Evolutionary conservation across 371 early-diverging fungal genomes (phyloP).

Genomic region (Nematocida sp.): DNA sequence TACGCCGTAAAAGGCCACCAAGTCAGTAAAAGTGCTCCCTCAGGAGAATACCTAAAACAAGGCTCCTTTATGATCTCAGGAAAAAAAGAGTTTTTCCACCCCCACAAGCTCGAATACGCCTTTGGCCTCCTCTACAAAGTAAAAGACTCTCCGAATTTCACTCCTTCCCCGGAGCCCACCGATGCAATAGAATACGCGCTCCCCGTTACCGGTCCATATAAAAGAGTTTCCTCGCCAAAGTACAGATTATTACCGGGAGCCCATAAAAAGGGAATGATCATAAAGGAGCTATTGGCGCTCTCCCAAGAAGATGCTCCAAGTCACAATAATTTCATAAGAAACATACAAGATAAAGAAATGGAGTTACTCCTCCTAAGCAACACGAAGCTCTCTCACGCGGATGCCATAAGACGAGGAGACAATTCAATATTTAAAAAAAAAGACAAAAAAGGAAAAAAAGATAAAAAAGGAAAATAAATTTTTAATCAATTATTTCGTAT

Average conservation of each 20-base stretch:
- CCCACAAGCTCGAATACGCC: slow-evolving; percentile 87
- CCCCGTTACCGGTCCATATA: slow-evolving; percentile 88
- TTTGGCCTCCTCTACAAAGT: slow-evolving; percentile 80
- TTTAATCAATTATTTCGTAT: background rate
- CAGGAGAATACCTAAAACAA: slow-evolving; percentile 86
- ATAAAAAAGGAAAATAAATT: slow-evolving; percentile 12
- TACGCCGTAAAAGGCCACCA: slow-evolving; percentile 89
- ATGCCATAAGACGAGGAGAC: slow-evolving; percentile 19
- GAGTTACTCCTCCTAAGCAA: slow-evolving; percentile 39
- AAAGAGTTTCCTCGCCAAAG: slow-evolving; percentile 77
- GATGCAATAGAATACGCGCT: slow-evolving; percentile 80
- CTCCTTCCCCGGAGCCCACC: slow-evolving; percentile 72
- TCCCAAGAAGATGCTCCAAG: slow-evolving; percentile 21
- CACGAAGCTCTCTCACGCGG: slow-evolving; percentile 49
- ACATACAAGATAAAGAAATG: slow-evolving; percentile 49
- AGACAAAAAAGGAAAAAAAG: slow-evolving; percentile 23
- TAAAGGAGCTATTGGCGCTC: slow-evolving; percentile 59
- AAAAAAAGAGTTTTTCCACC: slow-evolving; percentile 80
- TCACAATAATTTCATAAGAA: slow-evolving; percentile 18
- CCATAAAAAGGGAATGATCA: slow-evolving; percentile 83
- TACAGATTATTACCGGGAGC: slow-evolving; percentile 90
- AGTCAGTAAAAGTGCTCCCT: slow-evolving; percentile 83
- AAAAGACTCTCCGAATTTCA: slow-evolving; percentile 66
- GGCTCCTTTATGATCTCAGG: slow-evolving; percentile 94
- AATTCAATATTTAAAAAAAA: slow-evolving; percentile 38